Conservation (phyloP, 148 eudicot genomes). For the Salicornia ramosissima region DNA sequence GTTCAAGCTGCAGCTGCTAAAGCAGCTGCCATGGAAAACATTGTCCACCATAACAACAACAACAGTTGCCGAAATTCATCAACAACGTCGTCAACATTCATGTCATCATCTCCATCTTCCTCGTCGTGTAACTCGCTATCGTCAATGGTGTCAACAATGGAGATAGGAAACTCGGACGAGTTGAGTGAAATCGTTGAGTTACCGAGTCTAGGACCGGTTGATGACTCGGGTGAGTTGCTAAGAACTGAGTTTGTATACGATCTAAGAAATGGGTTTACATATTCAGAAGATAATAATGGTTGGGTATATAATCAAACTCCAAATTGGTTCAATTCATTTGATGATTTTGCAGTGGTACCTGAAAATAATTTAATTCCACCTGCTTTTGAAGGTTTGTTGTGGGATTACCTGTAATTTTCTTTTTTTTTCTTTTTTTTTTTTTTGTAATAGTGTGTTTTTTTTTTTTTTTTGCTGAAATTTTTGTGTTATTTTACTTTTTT, state of each 20-base stretch:
- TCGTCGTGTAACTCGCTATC: slow-evolving; percentile 12
- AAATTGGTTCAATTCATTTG: slow-evolving; percentile 32
- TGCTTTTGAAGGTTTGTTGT: slow-evolving; percentile 44
- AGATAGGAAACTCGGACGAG: slow-evolving; percentile 43
- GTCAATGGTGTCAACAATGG: slow-evolving; percentile 26
- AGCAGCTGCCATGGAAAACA: slow-evolving; percentile 68
- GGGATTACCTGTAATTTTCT: slow-evolving; percentile 37
- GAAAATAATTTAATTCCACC: slow-evolving; percentile 21
- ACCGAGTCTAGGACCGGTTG: slow-evolving; percentile 53
- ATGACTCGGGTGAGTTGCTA: slow-evolving; percentile 33
- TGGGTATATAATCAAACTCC: slow-evolving; percentile 47
- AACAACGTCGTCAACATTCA: neutral
- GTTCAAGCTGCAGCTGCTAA: slow-evolving; percentile 83
- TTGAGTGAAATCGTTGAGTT: slow-evolving; percentile 62
- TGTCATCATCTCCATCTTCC: slow-evolving; percentile 22
- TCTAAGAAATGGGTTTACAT: neutral
- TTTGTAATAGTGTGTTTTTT: neutral
- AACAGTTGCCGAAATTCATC: neutral
- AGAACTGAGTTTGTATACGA: slow-evolving; percentile 42
- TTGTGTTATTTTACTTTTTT: neutral
- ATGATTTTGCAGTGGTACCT: slow-evolving; percentile 24
- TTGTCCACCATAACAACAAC: slow-evolving; percentile 20
- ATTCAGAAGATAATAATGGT: slow-evolving; percentile 25
- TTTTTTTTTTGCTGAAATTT: neutral
- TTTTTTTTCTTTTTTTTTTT: neutral